Base-by-base conservation (phyloP, 176 grass and related monocot species). In the Cenchrus americanus region DNA sequence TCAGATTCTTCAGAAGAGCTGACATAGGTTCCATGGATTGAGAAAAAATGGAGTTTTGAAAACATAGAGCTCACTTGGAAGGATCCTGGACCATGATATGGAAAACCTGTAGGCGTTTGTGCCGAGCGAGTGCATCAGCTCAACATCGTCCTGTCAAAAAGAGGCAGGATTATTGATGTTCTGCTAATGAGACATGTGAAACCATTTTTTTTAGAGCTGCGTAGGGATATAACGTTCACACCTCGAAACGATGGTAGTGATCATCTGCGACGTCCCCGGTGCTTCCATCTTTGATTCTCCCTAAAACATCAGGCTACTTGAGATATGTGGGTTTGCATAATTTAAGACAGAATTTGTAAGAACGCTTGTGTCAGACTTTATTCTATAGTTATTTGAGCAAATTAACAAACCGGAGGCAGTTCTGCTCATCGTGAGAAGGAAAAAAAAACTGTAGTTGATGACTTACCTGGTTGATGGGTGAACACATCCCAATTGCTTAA, bases 401-500 rank as follows among this genome's bases (percentile, higher is more conserved):
- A 6, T 67, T 7, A 67, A 44, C 37, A 70, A 70, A 47, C 22
- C 2, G 7, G 73, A 2, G 6, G 40, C 0, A 2, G 17, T 55
- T 37, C 17, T 30, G 15, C 51, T 55, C 15, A 4, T 26, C 34
- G 4, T 37, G 0, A 37, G 6, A 3, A 3, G 27, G 27, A 7
- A 3, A 40, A n/a, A 53, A 2, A 9, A 5, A 58, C 3, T 65
- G 2, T 8, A 48, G 50, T 48, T 49, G 23, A 72, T 13, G 47
- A 57, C 6, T 58, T 67, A 90, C 93, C 90, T 73, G 90, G 82
- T 15, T 46, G 8, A 52, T 84, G 93, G 40, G 81, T 78, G 69
- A 92, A 86, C 12, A 86, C 79, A 69, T 95, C 93, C 93, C 90
- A 95, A 76, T 95, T 95, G 87, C 79, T 92, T 15, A 95, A 51